phyloP scores from a whole-genome alignment of 1,284 basidiomycete species.

The Rhodotorula sp. region DNA sequence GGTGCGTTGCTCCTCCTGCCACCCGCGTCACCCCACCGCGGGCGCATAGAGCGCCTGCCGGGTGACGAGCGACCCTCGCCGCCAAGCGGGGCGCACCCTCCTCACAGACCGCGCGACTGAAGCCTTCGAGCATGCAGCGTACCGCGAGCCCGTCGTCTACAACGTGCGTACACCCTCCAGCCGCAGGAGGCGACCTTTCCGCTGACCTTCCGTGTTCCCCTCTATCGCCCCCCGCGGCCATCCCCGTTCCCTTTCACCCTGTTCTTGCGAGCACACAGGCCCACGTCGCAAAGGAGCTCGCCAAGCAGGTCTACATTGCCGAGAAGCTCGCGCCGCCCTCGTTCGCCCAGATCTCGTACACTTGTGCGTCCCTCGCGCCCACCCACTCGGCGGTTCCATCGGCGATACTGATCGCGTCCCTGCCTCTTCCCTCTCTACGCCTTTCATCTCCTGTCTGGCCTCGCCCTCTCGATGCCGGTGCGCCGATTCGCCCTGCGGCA shows the following conservation, averaged over 20 bases:
- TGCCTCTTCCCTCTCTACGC: no score
- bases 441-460: no score
- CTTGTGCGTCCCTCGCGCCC: constrained; percentile 45
- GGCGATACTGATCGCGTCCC: background rate
- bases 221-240: background rate
- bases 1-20: constrained; percentile 56
- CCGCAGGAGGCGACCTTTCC: background rate
- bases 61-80: background rate
- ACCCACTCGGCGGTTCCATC: background rate
- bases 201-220: constrained; percentile 8
- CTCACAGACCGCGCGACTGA: background rate
- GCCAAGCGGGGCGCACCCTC: background rate
- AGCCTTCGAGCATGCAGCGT: constrained; percentile 59
- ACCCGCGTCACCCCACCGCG: background rate
- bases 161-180: constrained; percentile 58
- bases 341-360: constrained; percentile 63
- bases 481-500: no score
- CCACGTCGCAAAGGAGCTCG: constrained; percentile 75
- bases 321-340: constrained; percentile 85
- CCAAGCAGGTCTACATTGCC: constrained; percentile 86
- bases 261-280: constrained; percentile 30
- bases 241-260: constrained; percentile 35
- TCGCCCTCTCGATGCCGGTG: no score
- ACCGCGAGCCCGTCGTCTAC: constrained; percentile 78
- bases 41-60: background rate